Base-by-base conservation (phyloP, 495 filamentous ascomycete species). In the Lasiosphaeriaceae sp. region DNA sequence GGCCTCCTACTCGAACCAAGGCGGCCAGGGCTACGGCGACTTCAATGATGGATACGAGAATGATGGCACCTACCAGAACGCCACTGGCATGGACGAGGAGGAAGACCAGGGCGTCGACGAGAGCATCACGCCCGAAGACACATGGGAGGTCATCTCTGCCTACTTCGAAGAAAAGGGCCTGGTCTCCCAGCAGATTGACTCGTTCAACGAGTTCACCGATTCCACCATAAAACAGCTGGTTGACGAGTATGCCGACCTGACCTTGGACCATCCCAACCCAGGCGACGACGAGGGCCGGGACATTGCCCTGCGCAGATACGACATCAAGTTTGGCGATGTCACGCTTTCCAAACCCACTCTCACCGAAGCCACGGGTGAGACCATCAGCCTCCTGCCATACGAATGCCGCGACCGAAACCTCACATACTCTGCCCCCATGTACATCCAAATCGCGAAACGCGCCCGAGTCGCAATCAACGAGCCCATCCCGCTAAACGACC, bases 151-250 rank as follows among this genome's bases (percentile, higher is more conserved):
- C 65, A 96, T 99, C 68, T 89, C 88, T 24, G 87, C 95, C 1
- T 97, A 97, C 77, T 97, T 99, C 75, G 90, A 96, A 57, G 77
- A 79, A 46, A 97, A 97, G 74, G 93, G 95, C 64, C 82, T 99
- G 20, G 95, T 97, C 11, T 96, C 95, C 3, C 95, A 97, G 70
- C 94, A 99, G 75, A 82, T 97, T 56, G 92, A 97, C 70, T 99
- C 94, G 2, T 99, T 96, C 77, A 89, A 99, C 75, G 92, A 97
- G 67, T 99, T 99, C 66, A 88, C 93, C 47, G 82, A 83, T 34
- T 90, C 87, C 3, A 96, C 94, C 0, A 92, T 97, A 76, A 90
- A 96, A 61, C 89, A 96, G 58, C 81, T 97, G 52, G 85, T 97
- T 23, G 84, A 88, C 54, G 94, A 97, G 68, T 92, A 96, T 66